Evolutionary conservation across 192 early-diverging fungal species (phyloP), one percentile per base, ranked within the genome.

Genomic region (Coemansia sp.): DNA sequence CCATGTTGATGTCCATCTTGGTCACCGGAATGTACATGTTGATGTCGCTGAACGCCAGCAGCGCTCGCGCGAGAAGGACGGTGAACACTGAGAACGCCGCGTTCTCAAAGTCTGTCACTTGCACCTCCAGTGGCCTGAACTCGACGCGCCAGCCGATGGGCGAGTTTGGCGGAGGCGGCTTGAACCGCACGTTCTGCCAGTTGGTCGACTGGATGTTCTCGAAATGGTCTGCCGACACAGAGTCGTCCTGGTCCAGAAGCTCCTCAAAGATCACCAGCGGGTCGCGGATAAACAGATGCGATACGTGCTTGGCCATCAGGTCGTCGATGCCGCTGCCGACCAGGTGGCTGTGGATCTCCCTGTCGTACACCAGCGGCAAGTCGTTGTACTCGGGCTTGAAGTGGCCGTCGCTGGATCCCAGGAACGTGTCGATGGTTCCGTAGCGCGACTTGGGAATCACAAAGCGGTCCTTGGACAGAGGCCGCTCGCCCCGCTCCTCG

Each of bases 161-260:
- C 29, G 89, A 87, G 56, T 87, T 86, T 13, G 93, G 94, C 30
- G 95, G 90, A 13, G 97, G 97, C 32, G 94, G 93, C 82, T 99
- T 99, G 84, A 99, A 99, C 8, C 97, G 89, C 87, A 97, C 90
- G 16, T 94, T 95, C 82, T 99, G 97, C 97, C 97, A 99, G 78
- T 99, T 99, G 47, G 97, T 99, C n/a, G 90, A 93, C 83, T 99
- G 97, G 36, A 99, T 85, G 75, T 99, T 99, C 78, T 98, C 97
- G 85, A 99, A 99, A 65, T 99, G 97, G 72, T 99, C 97, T 0
- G 91, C 89, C 29, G 84, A 88, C 11, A 81, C 73, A n/a, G 82
- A 71, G 64, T 98, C 88, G 73, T 97, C 91, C 52, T 92, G 85
- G 30, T 95, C 81, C 54, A 97, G 74, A 42, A 95, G 72, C 79